Percentiles rank a stretch among this genome's conserved stretches.
These are phyloP conservation scores for Glycine soja DNA, from an alignment of 306 rosid genomes.

Conservation along the genomic window DNA sequence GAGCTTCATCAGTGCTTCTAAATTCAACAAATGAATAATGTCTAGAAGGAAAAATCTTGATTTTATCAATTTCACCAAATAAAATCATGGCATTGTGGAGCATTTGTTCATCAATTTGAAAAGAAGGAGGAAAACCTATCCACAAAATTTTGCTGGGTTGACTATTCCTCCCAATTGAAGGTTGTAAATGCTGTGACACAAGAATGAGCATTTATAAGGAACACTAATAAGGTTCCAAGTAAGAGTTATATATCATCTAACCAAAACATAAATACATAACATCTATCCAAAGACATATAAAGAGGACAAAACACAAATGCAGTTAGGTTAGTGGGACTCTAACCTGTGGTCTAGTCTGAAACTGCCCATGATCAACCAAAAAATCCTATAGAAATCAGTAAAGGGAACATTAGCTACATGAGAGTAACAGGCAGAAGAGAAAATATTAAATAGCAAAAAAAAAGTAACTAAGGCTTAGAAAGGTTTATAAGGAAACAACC, in stretches of 20 bases:
- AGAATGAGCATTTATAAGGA: slow-evolving; percentile 23
- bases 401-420: slow-evolving; percentile 40
- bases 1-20: slow-evolving; percentile 85
- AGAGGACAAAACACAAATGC: slow-evolving; percentile 15
- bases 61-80: slow-evolving; percentile 88
- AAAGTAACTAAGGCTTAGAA: background rate
- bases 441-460: background rate
- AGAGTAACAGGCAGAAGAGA: background rate
- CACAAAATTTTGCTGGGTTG: slow-evolving; percentile 76
- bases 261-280: slow-evolving; percentile 3
- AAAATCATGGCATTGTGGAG: slow-evolving; percentile 91
- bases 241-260: background rate
- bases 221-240: slow-evolving; percentile 23
- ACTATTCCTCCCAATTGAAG: slow-evolving; percentile 58
- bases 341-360: slow-evolving; percentile 73
- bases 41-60: slow-evolving; percentile 79
- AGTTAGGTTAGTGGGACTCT: slow-evolving; percentile 40
- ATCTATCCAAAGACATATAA: slow-evolving; percentile 24
- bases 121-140: slow-evolving; percentile 83
- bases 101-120: slow-evolving; percentile 88
- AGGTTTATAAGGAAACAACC: slow-evolving; percentile 10
- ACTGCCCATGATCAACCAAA: slow-evolving; percentile 73
- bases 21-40: slow-evolving; percentile 79
- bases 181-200: slow-evolving; percentile 60
- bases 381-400: slow-evolving; percentile 60